Evolutionary conservation across 106 monocot genomes (phyloP).

Genomic region (Gastrodia elata): DNA sequence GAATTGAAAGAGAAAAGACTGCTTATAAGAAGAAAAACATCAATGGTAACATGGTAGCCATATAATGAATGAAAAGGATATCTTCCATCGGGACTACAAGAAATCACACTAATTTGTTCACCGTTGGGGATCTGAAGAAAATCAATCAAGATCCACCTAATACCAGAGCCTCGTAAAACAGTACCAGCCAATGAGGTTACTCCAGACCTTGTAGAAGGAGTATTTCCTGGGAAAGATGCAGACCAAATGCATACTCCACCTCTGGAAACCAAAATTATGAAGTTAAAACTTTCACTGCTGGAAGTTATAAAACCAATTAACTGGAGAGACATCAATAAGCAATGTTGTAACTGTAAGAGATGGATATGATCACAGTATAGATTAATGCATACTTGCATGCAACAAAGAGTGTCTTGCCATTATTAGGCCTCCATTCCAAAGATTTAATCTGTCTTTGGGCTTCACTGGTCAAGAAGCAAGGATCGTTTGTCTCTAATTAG

Average conservation of each 20-base stretch:
- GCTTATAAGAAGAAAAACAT: not conserved
- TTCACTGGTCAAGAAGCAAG: constrained; percentile 63
- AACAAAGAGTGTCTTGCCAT: constrained; percentile 79
- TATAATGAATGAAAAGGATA: constrained; percentile 45
- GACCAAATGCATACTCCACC: constrained; percentile 96
- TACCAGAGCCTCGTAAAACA: constrained; percentile 61
- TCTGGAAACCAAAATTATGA: constrained; percentile 27
- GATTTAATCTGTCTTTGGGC: constrained; percentile 63
- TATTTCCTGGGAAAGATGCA: constrained; percentile 77
- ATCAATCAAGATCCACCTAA: constrained; percentile 79
- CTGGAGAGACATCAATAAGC: not conserved
- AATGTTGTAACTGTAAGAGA: not conserved
- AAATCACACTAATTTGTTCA: constrained; percentile 58
- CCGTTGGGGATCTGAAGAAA: constrained; percentile 48
- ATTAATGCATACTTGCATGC: constrained; percentile 60
- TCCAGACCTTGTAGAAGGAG: constrained; percentile 56
- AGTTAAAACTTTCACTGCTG: not conserved
- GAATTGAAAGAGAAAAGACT: not conserved
- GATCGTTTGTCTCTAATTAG: constrained; percentile 57
- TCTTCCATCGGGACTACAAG: constrained; percentile 91
- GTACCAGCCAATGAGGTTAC: constrained; percentile 31
- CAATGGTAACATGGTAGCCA: not conserved
- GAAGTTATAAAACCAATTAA: not conserved
- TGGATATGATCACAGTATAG: not conserved
- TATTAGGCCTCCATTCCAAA: constrained; percentile 84